These are phyloP conservation scores for Solanum chiquidenum DNA, from an alignment of 257 asterid genomes.

Conservation along the genomic window DNA sequence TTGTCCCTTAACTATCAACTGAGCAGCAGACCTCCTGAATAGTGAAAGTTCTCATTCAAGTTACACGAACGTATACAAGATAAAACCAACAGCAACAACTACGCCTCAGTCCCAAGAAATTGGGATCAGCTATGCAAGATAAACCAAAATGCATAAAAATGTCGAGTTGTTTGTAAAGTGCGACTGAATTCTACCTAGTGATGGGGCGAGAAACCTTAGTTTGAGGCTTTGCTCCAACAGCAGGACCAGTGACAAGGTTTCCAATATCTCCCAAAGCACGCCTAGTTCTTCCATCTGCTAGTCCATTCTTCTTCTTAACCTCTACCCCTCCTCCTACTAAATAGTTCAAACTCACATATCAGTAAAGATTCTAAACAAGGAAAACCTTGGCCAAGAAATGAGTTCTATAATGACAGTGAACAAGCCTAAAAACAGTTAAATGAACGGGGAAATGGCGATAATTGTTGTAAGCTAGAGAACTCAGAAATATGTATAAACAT, in stretches of 20 bases:
- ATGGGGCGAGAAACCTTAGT: constrained; percentile 21
- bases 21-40: constrained; percentile 13
- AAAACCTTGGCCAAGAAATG: not conserved
- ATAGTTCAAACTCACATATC: not conserved
- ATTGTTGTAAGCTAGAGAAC: not conserved
- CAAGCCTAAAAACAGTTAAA: not conserved
- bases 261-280: constrained; percentile 72
- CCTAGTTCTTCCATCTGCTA: constrained; percentile 39
- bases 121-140: not conserved
- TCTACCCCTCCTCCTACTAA: constrained; percentile 30
- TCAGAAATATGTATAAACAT: not conserved
- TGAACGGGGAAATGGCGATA: not conserved
- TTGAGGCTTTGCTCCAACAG: constrained; percentile 22
- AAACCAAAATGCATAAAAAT: not conserved
- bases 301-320: constrained; percentile 31
- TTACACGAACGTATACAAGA: not conserved
- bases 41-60: not conserved
- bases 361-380: not conserved
- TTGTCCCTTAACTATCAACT: not conserved
- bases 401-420: not conserved
- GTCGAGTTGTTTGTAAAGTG: not conserved
- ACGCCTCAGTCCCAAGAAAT: not conserved
- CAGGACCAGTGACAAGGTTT: constrained; percentile 32
- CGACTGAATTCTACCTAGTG: constrained; percentile 14
- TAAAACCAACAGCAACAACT: not conserved